Evolutionary conservation across 345 rosid species (phyloP).

Genomic region (Diplotaxis tenuifolia): DNA sequence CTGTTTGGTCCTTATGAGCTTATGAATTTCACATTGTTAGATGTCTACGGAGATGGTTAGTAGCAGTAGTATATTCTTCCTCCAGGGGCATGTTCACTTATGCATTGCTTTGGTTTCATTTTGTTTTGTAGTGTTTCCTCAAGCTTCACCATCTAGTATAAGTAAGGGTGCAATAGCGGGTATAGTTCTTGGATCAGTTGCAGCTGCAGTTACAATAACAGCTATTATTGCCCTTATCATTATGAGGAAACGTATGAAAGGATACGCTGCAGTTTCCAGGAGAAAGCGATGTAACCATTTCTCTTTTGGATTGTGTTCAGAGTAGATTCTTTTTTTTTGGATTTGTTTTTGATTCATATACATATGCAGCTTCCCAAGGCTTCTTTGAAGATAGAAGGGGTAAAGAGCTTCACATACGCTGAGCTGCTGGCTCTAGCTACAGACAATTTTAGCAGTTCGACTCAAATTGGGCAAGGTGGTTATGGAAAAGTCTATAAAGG

Average conservation of each 20-base stretch:
- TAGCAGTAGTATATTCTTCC: conserved; percentile 31
- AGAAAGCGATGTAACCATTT: conserved; percentile 57
- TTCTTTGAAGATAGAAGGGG: conserved; percentile 69
- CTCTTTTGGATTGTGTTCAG: neutral
- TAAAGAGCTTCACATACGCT: conserved; percentile 64
- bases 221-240: conserved; percentile 67
- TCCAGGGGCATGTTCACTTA: no score
- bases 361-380: conserved; percentile 54
- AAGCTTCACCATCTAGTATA: conserved; percentile 40
- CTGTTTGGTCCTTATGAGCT: conserved; percentile 94
- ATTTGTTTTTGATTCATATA: conserved; percentile 37
- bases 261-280: conserved; percentile 46
- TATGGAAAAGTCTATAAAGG: conserved; percentile 95
- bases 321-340: neutral
- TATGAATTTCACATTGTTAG: conserved; percentile 58
- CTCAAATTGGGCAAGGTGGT: conserved; percentile 95
- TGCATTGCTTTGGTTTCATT: neutral
- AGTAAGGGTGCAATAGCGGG: conserved; percentile 66
- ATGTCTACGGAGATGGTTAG: conserved; percentile 63
- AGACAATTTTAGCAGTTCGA: conserved; percentile 52
- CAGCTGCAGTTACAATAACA: conserved; percentile 63
- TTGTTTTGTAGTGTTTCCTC: conserved; percentile 40
- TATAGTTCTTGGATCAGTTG: conserved; percentile 64
- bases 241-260: conserved; percentile 46
- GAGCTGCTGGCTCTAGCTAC: conserved; percentile 77